Percentiles rank a stretch among this genome's conserved stretches.
Evolutionary conservation across 2,329 filamentous ascomycete genomes (phyloP).

Genomic region (Phyllosticta ampelicida): DNA sequence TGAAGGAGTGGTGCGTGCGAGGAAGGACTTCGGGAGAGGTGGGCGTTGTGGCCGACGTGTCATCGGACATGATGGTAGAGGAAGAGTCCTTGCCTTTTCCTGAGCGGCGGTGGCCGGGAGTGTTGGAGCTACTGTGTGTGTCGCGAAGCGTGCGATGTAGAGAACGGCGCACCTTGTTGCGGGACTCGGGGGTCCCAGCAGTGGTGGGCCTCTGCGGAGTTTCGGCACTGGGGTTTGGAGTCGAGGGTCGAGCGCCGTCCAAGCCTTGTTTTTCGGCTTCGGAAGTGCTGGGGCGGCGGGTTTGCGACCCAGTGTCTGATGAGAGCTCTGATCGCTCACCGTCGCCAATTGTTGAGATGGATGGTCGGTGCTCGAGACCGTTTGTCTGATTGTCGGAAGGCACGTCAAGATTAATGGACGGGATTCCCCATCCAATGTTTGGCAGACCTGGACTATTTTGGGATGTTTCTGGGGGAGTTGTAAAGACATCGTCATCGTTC

Average conservation of each 20-base stretch:
- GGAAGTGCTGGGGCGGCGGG: constrained; percentile 18
- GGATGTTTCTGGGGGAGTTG: constrained; percentile 35
- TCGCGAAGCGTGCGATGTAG: constrained; percentile 85
- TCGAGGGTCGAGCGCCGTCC: constrained; percentile 9
- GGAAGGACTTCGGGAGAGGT: constrained; percentile 56
- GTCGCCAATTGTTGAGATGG: constrained; percentile 24
- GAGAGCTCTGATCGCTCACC: constrained; percentile 19
- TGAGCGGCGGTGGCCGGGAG: constrained; percentile 54
- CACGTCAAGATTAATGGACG: constrained; percentile 22
- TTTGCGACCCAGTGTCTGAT: constrained; percentile 21
- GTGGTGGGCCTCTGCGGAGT: constrained; percentile 13
- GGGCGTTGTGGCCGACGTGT: constrained; percentile 24
- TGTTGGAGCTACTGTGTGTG: constrained; percentile 49
- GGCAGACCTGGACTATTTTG: constrained; percentile 26
- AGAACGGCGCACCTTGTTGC: constrained; percentile 67
- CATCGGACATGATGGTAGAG: constrained; percentile 40
- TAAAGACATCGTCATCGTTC: constrained; percentile 31
- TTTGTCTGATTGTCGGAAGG: constrained; percentile 16
- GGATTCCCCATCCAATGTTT: constrained; percentile 20
- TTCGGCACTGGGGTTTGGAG: constrained; percentile 18
- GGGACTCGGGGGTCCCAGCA: constrained; percentile 39
- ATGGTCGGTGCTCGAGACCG: constrained; percentile 19
- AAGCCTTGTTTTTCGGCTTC: constrained; percentile 1
- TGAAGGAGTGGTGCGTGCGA: constrained; percentile 78
- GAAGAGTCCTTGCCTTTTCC: constrained; percentile 66